Base-by-base conservation (phyloP, 169 alveolate genomes). In the Besnoitia besnoiti region DNA sequence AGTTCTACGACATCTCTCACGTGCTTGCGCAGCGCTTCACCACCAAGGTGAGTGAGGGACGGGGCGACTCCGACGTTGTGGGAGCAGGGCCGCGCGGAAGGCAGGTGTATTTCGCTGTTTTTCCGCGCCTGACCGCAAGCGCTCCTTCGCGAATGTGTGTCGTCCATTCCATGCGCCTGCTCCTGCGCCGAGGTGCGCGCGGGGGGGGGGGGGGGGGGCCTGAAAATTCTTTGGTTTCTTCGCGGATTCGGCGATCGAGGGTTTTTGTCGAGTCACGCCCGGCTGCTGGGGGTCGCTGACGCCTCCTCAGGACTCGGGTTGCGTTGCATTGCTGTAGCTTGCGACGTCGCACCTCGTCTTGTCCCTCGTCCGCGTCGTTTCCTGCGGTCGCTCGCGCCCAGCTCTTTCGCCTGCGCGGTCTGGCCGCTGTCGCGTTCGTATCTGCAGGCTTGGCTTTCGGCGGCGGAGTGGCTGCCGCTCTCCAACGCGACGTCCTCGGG, bases 11-110 rank as follows among this genome's bases (percentile, higher is more conserved):
- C 30, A 67, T 67, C 10, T 67, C 80, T n/a, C 39, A 67, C 21
- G 80, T 67, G 12, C 47, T 67, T 7, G 39, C 80, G 40, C 80
- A 67, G 80, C 80, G 42, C 47, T 77, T 37, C 85, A 77, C 85
- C 8, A 77, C 85, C 35, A 24, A 77, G 85, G 85, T 77, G 16
- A 21, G 85, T 55, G 44, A 10, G 19, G 44, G 80, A 19, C 33
- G 12, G 67, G 12, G n/a, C 24, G 7, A 19, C 67, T 55, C 67
- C n/a, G 67, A 19, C 24, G 30, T 10, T 16, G 67, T 19, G 12
- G 33, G 67, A 49, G 59, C 59, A 5, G 24, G 12, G 67, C 67
- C 5, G 67, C 12, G 24, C 67, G 30, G 12, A n/a, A 55, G 3
- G 3, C 27, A 21, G 12, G 33, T 55, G 12, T 49, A 14, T 49